A percentile compares a stretch with the other conserved stretches of the same genome.
Evolutionary conservation across 192 early-diverging fungal species (phyloP).

Genomic region (Piromyces sp.): DNA sequence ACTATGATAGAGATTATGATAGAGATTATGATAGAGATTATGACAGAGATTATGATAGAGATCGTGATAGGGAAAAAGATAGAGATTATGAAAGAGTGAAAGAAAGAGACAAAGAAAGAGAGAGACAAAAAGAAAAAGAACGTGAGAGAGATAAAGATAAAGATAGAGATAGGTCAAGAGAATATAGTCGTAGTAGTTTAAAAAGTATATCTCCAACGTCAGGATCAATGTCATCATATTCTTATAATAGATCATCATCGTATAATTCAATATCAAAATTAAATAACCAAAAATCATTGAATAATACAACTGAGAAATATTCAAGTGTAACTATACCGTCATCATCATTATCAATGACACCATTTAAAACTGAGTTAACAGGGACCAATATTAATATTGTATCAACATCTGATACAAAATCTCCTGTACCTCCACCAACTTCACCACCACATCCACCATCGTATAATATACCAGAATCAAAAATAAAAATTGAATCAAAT

Average conservation of each 20-base stretch:
- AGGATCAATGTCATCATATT: neutral
- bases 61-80: neutral
- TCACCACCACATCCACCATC: neutral
- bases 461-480: neutral
- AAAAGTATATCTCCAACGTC: neutral
- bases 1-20: neutral
- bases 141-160: neutral
- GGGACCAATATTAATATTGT: neutral
- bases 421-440: neutral
- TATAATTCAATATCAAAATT: neutral
- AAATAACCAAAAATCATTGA: neutral
- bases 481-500: neutral
- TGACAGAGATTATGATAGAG: neutral
- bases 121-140: neutral
- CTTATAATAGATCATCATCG: neutral
- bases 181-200: neutral
- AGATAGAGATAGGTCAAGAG: neutral
- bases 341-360: neutral
- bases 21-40: neutral
- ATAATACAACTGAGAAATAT: neutral
- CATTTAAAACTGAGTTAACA: neutral
- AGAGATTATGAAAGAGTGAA: neutral
- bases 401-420: neutral
- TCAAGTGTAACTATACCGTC: neutral
- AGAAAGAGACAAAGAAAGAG: neutral